phyloP scores from a whole-genome alignment of 768 basidiomycete genomes.

The Naganishia vishniacii region DNA sequence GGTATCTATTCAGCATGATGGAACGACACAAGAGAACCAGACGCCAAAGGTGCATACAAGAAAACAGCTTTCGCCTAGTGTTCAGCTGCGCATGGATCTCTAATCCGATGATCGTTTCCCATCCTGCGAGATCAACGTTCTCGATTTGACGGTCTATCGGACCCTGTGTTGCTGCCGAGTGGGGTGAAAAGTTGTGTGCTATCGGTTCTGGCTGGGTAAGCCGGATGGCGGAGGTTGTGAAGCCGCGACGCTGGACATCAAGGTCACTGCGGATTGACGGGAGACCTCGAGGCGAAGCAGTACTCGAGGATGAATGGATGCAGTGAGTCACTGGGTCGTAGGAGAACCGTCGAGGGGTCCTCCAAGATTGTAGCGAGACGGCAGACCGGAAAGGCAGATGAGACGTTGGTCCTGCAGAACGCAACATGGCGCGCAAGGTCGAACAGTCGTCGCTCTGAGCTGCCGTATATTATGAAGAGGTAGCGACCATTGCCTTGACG shows the following conservation, averaged over 20 bases:
- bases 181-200: not conserved
- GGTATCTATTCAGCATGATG: slow-evolving; percentile 25
- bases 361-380: not conserved
- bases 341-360: too few species aligned
- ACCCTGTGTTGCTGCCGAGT: not conserved
- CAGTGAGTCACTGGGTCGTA: too few species aligned
- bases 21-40: slow-evolving; percentile 34
- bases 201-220: not conserved
- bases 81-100: slow-evolving; percentile 95
- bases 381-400: not conserved
- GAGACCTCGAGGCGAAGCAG: too few species aligned
- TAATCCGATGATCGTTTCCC: slow-evolving; percentile 84
- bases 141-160: not conserved
- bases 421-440: not conserved
- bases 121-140: slow-evolving; percentile 52
- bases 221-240: not conserved
- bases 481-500: too few species aligned
- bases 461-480: not conserved
- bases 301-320: too few species aligned
- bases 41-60: slow-evolving; percentile 50
- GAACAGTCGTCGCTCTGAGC: not conserved
- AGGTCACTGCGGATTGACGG: too few species aligned
- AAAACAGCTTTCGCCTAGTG: slow-evolving; percentile 82
- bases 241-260: not conserved
- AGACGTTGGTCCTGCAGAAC: not conserved